Evolutionary conservation across 148 eudicot genomes (phyloP).

Genomic region (Mesembryanthemum crystallinum): DNA sequence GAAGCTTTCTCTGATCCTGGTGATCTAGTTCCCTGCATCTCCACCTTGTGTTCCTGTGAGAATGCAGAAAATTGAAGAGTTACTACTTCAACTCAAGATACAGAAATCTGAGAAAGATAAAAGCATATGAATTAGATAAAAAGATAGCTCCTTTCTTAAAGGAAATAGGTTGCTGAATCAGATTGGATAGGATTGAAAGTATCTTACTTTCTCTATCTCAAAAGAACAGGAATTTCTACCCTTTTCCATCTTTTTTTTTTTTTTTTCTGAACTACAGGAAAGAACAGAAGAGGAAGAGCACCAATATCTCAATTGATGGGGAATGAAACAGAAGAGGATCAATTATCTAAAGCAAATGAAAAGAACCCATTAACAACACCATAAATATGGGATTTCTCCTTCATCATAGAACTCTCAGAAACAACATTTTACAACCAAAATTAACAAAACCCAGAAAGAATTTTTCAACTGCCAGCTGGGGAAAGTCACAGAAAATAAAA

Average conservation of each 20-base stretch:
- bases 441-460: slow-evolving; percentile 17
- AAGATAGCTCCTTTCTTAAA: background rate
- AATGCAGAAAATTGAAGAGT: slow-evolving; percentile 12
- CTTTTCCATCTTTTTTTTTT: slow-evolving; percentile 20
- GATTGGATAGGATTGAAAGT: slow-evolving; percentile 6
- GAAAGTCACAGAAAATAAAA: slow-evolving; percentile 3
- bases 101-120: background rate
- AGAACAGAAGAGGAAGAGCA: background rate
- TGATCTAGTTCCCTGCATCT: slow-evolving; percentile 35
- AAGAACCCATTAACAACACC: slow-evolving; percentile 4
- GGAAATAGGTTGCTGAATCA: background rate
- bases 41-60: slow-evolving; percentile 43
- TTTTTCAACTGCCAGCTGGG: slow-evolving; percentile 21
- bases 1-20: slow-evolving; percentile 27
- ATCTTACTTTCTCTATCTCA: slow-evolving; percentile 33
- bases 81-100: background rate
- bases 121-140: background rate
- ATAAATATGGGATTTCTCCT: background rate
- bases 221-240: slow-evolving; percentile 22
- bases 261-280: slow-evolving; percentile 1
- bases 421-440: background rate
- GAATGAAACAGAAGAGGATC: background rate
- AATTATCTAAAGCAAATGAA: slow-evolving; percentile 1
- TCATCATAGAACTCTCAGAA: background rate
- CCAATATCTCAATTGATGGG: background rate